These are phyloP conservation scores for Fagopyrum tataricum DNA, from an alignment of 148 eudicot genomes.

Conservation along the genomic window DNA sequence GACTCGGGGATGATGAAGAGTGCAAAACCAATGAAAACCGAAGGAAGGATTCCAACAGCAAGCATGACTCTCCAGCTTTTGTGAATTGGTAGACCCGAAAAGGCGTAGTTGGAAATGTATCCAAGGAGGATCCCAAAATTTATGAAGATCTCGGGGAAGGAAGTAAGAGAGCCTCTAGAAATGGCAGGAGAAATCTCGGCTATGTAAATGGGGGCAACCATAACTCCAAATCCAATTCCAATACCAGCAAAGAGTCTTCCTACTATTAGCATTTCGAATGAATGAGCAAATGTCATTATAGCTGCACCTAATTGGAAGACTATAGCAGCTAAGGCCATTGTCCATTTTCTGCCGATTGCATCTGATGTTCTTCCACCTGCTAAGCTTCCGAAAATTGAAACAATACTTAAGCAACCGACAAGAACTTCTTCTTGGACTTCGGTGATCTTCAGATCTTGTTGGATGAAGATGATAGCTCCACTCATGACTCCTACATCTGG, in stretches of 20 bases:
- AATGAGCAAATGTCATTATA: conserved; percentile 62
- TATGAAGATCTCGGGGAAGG: conserved; percentile 84
- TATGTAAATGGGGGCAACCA: conserved; percentile 86
- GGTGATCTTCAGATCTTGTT: conserved; percentile 61
- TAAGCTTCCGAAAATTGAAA: conserved; percentile 65
- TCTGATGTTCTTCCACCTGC: conserved; percentile 66
- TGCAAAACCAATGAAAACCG: conserved; percentile 64
- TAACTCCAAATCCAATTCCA: conserved; percentile 76
- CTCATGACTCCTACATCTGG: conserved; percentile 89
- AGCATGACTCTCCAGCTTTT: conserved; percentile 81
- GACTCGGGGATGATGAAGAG: conserved; percentile 78
- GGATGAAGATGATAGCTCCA: conserved; percentile 68
- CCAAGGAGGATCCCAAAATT: conserved; percentile 73
- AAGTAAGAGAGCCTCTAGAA: conserved; percentile 63
- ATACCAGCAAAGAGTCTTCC: conserved; percentile 73
- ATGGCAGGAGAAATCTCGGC: conserved; percentile 77
- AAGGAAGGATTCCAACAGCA: conserved; percentile 70
- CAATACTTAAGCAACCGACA: conserved; percentile 53
- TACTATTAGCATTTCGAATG: conserved; percentile 40
- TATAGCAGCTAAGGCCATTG: conserved; percentile 69
- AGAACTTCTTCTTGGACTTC: conserved; percentile 67
- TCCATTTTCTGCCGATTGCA: conserved; percentile 68
- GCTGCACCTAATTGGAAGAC: conserved; percentile 60
- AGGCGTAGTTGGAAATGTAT: conserved; percentile 71
- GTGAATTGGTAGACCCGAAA: conserved; percentile 58